These are phyloP conservation scores for Xylaria grammica DNA, from an alignment of 495 filamentous ascomycete genomes.

Conservation along the genomic window DNA sequence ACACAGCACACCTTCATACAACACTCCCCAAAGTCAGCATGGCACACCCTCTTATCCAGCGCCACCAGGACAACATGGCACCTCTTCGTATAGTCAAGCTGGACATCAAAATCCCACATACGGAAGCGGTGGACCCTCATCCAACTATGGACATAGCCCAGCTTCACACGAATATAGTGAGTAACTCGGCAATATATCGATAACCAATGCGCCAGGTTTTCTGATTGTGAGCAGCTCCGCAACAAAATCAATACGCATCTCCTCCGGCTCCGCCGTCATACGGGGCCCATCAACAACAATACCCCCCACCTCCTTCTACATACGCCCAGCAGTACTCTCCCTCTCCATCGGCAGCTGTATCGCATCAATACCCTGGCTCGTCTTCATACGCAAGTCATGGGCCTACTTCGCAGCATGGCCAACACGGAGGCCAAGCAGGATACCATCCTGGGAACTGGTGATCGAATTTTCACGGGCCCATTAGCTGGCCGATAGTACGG, in stretches of 20 bases:
- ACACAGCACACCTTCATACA: constrained; percentile 34
- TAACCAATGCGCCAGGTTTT: constrained; percentile 9
- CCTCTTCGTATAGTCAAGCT: constrained; percentile 17
- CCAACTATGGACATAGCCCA: constrained; percentile 35
- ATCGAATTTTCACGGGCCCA: not conserved
- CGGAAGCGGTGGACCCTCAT: constrained; percentile 25
- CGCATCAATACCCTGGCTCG: constrained; percentile 39
- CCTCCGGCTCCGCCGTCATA: constrained; percentile 37
- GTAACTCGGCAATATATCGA: constrained; percentile 7
- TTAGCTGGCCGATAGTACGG: constrained; percentile 2
- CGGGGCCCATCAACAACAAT: constrained; percentile 36
- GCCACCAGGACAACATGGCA: constrained; percentile 13
- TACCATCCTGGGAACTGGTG: constrained; percentile 37
- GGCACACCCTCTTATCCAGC: constrained; percentile 29
- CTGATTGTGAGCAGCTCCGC: constrained; percentile 23
- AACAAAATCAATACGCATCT: constrained; percentile 32
- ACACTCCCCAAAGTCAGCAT: constrained; percentile 36
- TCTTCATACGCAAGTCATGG: constrained; percentile 36
- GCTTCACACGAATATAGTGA: constrained; percentile 34
- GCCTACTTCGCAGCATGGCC: constrained; percentile 40
- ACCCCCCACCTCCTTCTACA: constrained; percentile 39
- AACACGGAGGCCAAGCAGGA: constrained; percentile 38
- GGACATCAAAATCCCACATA: constrained; percentile 35
- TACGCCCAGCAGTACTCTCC: constrained; percentile 36
- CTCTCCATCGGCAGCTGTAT: constrained; percentile 27